These are phyloP conservation scores for Ganoderma boninense DNA, from an alignment of 1,284 basidiomycete genomes.

Conservation along the genomic window DNA sequence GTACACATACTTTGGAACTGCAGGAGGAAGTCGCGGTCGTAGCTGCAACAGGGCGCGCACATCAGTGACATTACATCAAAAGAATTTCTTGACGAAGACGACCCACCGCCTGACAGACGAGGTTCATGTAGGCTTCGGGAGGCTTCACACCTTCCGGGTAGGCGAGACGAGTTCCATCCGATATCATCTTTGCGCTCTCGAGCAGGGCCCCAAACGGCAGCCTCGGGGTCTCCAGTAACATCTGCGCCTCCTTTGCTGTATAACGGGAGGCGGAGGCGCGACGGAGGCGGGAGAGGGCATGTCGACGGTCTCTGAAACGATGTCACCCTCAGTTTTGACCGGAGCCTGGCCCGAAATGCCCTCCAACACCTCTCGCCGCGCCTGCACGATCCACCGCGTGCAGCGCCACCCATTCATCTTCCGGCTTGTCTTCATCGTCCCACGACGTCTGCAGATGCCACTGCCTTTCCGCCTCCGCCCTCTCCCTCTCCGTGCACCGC, in stretches of 20 bases:
- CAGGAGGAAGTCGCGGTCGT: constrained; percentile 18
- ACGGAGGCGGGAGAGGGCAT: background rate
- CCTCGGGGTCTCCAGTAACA: no score
- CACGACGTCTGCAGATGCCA: constrained; percentile 5
- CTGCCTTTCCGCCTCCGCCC: background rate
- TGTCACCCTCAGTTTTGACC: background rate
- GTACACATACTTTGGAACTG: constrained; percentile 10
- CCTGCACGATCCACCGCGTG: background rate
- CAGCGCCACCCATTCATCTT: background rate
- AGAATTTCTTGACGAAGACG: background rate
- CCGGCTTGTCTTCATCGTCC: background rate
- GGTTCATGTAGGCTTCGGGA: background rate
- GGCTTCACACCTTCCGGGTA: constrained; percentile 7
- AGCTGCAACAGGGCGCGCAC: background rate
- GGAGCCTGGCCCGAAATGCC: background rate
- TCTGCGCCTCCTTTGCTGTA: background rate
- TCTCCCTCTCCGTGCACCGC: background rate
- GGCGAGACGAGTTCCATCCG: background rate
- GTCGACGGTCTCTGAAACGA: background rate
- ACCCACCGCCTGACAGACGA: background rate
- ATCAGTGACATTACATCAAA: background rate
- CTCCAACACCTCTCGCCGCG: background rate
- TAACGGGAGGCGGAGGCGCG: background rate
- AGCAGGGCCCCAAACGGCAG: constrained; percentile 1
- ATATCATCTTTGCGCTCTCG: background rate